These are phyloP conservation scores for Neoboletus magnificus DNA, from an alignment of 768 basidiomycete species.

Conservation along the genomic window DNA sequence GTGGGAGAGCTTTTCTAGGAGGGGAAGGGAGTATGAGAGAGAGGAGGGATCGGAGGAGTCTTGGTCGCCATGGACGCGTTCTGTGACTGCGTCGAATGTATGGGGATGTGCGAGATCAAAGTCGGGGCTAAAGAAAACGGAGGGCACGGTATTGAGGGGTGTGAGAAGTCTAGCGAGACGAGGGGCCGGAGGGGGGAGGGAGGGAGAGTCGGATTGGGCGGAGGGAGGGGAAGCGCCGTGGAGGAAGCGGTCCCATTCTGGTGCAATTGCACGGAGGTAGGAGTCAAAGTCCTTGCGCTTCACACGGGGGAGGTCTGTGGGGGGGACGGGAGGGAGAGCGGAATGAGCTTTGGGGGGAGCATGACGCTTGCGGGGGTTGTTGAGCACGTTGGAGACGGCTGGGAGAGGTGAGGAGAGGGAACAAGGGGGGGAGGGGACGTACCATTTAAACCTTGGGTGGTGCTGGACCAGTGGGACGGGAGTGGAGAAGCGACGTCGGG, in stretches of 20 bases:
- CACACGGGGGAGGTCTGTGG: constrained; percentile 77
- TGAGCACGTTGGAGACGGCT: constrained; percentile 94
- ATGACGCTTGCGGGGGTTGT: constrained; percentile 81
- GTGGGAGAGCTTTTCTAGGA: constrained; percentile 87
- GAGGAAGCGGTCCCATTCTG: constrained; percentile 78
- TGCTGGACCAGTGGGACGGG: constrained; percentile 74
- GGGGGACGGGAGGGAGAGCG: constrained; percentile 63
- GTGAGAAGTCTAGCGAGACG: constrained; percentile 51
- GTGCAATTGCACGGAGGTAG: constrained; percentile 66
- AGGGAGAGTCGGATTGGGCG: constrained; percentile 27
- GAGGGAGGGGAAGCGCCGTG: constrained; percentile 35
- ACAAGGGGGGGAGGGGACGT: constrained; percentile 21
- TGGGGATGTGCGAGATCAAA: constrained; percentile 83
- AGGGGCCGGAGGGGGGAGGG: constrained; percentile 27
- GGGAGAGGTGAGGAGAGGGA: constrained; percentile 8
- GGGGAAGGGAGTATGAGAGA: constrained; percentile 62
- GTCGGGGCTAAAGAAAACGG: constrained; percentile 70
- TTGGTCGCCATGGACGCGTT: constrained; percentile 41
- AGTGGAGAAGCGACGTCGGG: constrained; percentile 49
- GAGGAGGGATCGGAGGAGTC: constrained; percentile 53
- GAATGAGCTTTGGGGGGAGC: constrained; percentile 89
- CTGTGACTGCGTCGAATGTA: constrained; percentile 76
- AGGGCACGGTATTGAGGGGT: constrained; percentile 70
- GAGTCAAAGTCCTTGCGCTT: constrained; percentile 80
- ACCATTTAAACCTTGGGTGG: constrained; percentile 89